Conservation (phyloP, 2,329 filamentous ascomycete species). For the Annulohypoxylon truncatum region DNA sequence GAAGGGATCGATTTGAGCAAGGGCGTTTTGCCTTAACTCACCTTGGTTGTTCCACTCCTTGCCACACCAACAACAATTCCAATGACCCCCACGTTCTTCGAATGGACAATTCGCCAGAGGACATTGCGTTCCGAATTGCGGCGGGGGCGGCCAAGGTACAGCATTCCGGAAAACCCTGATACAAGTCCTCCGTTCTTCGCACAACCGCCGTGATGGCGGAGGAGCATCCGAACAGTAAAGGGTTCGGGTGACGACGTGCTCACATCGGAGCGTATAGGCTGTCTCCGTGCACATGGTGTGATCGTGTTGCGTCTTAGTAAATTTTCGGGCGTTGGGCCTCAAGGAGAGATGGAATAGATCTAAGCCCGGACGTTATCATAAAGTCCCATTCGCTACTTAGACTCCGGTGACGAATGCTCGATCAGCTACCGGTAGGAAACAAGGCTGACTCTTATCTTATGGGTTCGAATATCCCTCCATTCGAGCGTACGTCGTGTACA, state of each 20-base stretch:
- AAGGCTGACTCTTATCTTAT: slow-evolving; percentile 27
- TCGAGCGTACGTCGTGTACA: slow-evolving; percentile 11
- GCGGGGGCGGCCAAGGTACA: slow-evolving; percentile 61
- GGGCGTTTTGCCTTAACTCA: slow-evolving; percentile 10
- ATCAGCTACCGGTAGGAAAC: slow-evolving; percentile 1
- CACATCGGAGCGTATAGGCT: slow-evolving; percentile 63
- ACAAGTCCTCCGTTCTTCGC: slow-evolving; percentile 55
- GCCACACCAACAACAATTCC: slow-evolving; percentile 69
- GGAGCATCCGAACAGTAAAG: slow-evolving; percentile 59
- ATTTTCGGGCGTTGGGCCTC: background rate
- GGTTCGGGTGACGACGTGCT: slow-evolving; percentile 60
- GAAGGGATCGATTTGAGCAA: background rate
- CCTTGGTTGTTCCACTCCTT: slow-evolving; percentile 62
- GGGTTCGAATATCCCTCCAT: background rate
- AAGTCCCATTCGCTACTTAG: background rate
- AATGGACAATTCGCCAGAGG: slow-evolving; percentile 62
- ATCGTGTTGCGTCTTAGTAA: slow-evolving; percentile 2
- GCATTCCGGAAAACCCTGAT: slow-evolving; percentile 57
- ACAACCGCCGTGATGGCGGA: slow-evolving; percentile 41
- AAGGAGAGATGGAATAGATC: background rate
- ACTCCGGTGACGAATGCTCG: background rate
- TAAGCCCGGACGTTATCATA: background rate
- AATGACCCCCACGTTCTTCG: slow-evolving; percentile 60
- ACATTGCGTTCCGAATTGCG: slow-evolving; percentile 57
- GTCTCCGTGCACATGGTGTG: slow-evolving; percentile 61